Base-by-base conservation (phyloP, 2,329 filamentous ascomycete genomes). In the Grosmannia huntii region DNA sequence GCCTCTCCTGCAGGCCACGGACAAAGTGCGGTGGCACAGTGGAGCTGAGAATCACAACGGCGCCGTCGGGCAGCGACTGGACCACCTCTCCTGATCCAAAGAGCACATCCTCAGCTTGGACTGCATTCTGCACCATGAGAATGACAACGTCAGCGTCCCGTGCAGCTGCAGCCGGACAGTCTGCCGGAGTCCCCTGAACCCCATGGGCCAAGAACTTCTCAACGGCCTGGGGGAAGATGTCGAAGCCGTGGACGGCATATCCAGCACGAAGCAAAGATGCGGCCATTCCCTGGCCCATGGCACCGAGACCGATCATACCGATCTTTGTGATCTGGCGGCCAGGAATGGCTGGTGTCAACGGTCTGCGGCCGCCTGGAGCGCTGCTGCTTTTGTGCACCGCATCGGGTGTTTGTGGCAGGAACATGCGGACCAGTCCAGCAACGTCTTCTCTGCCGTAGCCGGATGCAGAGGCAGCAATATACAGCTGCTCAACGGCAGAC, bases 201-300 rank as follows among this genome's bases (percentile, higher is more conserved):
- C 64, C 64, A 21, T 64, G 62, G 9, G 63, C 55, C 1, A 65
- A 27, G 31, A 73, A 68, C 55, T 63, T 68, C 12, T 69, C 64
- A 5, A 72, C 55, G 3, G 69, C 65, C 2, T 64, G 62, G 5
- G 57, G 59, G 23, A 64, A 67, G 14, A 71, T 61, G 59, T 73
- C 71, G 58, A 68, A 73, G 9, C 68, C 70, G 3, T 65, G 65
- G 1, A 73, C 69, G 1, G 62, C 38, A 48, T 68, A 71, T 3
- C 69, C 67, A 3, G 68, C 66, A 7, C 65, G 64, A 0, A 72
- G 55, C 9, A 72, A 65, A 1, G 70, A 70, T 1, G 65, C 58
- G 1, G 70, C 71, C 67, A 73, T 73, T 28, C 71, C 70, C 33
- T 68, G 66, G 5, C 70, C 71, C 71, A 73, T 73, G 0, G 70